Conservation (phyloP, 2,329 filamentous ascomycete genomes). For the Verticillium albo-atrum region DNA sequence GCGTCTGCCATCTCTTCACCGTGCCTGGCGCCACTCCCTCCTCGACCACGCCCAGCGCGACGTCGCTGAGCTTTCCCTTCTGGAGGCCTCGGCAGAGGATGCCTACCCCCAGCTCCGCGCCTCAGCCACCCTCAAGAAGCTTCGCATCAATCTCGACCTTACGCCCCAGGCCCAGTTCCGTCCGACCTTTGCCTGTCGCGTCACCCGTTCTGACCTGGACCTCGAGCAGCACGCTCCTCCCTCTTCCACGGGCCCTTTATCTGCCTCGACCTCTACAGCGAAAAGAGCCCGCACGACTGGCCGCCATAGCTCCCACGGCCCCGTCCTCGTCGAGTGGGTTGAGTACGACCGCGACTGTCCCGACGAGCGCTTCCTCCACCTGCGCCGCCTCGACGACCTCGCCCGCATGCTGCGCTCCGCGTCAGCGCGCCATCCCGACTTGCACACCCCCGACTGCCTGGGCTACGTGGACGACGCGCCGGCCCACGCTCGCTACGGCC, state of each 20-base stretch:
- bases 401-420: conserved; percentile 42
- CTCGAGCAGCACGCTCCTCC: conserved; percentile 6
- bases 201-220: conserved; percentile 25
- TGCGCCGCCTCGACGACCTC: conserved; percentile 40
- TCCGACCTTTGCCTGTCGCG: conserved; percentile 36
- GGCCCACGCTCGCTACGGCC: conserved; percentile 32
- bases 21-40: conserved; percentile 41
- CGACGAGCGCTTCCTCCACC: conserved; percentile 36
- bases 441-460: conserved; percentile 41
- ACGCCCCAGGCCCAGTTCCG: conserved; percentile 33
- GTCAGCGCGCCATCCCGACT: conserved; percentile 37
- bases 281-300: conserved; percentile 14
- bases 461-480: conserved; percentile 38
- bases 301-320: conserved; percentile 25
- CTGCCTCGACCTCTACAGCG: no score
- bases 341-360: conserved; percentile 36
- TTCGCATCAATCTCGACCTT: conserved; percentile 41
- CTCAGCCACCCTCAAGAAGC: conserved; percentile 38
- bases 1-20: conserved; percentile 35
- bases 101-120: conserved; percentile 36
- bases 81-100: conserved; percentile 35
- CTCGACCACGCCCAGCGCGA: conserved; percentile 39
- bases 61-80: conserved; percentile 32
- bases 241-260: no score
- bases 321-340: conserved; percentile 40